These are phyloP conservation scores for Trichophyton schoenleinii DNA, from an alignment of 2,329 filamentous ascomycete species.

Conservation along the genomic window DNA sequence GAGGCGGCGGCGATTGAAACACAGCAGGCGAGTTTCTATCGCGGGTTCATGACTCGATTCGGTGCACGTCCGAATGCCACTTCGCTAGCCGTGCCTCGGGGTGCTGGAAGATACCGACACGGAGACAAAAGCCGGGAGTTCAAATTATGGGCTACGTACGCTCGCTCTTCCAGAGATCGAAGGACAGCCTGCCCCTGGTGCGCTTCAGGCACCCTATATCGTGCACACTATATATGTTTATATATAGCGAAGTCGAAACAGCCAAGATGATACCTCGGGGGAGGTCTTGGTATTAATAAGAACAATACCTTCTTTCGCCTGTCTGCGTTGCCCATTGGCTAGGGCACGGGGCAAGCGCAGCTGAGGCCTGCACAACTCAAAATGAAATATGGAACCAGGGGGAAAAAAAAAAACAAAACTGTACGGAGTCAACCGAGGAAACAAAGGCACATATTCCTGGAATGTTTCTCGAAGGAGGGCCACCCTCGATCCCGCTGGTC, in stretches of 20 bases:
- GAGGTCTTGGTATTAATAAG: background rate
- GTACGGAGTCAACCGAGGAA: background rate
- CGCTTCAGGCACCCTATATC: background rate
- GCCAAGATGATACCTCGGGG: background rate
- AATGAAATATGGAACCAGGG: background rate
- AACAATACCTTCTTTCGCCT: background rate
- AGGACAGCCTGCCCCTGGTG: background rate
- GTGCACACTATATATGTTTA: background rate
- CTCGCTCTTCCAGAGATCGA: background rate
- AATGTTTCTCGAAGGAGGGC: background rate
- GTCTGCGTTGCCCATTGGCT: background rate
- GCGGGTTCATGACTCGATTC: background rate
- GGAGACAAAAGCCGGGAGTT: background rate
- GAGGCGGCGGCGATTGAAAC: background rate
- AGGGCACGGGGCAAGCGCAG: background rate
- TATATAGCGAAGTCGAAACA: background rate
- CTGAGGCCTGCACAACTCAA: background rate
- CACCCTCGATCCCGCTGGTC: background rate
- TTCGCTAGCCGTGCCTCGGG: background rate
- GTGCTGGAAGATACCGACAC: background rate
- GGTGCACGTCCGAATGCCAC: background rate
- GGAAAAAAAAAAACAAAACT: background rate
- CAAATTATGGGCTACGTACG: background rate
- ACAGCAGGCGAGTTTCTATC: background rate
- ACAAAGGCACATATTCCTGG: background rate